Evolutionary conservation across 2,329 filamentous ascomycete genomes (phyloP).

Genomic region (Erysiphe neolycopersici): DNA sequence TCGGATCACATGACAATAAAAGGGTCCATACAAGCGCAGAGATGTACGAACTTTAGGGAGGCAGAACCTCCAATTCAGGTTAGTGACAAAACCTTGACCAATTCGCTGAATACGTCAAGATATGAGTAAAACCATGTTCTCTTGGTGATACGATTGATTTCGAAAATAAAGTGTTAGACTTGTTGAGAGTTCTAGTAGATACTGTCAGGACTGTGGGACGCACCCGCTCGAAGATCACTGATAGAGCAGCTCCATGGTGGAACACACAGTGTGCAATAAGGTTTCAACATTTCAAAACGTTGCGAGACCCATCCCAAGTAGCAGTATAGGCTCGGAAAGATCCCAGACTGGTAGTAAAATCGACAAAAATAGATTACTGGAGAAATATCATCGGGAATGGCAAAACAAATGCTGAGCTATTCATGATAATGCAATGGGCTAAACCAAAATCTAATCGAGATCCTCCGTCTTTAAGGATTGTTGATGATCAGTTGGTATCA

Average conservation of each 20-base stretch:
- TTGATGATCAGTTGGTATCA: background rate
- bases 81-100: background rate
- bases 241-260: background rate
- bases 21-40: background rate
- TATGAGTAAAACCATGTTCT: background rate
- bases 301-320: background rate
- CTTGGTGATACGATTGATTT: background rate
- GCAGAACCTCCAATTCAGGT: background rate
- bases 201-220: background rate
- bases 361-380: background rate
- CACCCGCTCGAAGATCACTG: background rate
- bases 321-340: background rate
- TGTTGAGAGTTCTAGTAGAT: background rate
- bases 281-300: background rate
- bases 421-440: background rate
- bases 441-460: background rate
- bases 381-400: background rate
- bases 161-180: background rate
- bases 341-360: background rate
- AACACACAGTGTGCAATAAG: background rate
- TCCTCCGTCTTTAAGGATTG: background rate
- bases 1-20: background rate
- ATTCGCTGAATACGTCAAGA: background rate
- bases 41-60: background rate
- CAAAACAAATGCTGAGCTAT: background rate